Percentiles rank a stretch among this genome's conserved stretches.
These are phyloP conservation scores for Paralagenidium karlingii DNA, from an alignment of 352 stramenopile species.

Conservation along the genomic window DNA sequence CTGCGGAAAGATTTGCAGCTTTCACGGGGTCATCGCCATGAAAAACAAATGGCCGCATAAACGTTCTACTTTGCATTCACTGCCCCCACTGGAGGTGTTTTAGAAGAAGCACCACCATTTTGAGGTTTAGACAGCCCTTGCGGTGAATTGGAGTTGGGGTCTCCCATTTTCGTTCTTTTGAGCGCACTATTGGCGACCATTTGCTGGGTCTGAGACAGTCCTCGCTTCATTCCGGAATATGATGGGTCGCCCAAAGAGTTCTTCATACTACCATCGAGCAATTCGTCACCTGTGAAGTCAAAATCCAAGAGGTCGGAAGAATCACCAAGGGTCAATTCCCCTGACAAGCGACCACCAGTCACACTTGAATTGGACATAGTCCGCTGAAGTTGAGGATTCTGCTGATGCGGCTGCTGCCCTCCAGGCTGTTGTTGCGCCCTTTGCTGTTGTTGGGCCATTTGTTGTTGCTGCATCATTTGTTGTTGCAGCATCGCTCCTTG, in stretches of 20 bases:
- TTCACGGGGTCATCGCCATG: not conserved
- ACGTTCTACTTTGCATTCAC: slow-evolving; percentile 74
- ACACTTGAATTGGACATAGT: slow-evolving; percentile 19
- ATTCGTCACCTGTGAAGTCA: too few relatives aligned
- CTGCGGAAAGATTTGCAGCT: not conserved
- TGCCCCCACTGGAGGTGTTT: slow-evolving; percentile 79
- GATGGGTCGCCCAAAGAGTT: too few relatives aligned
- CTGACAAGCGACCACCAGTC: slow-evolving; percentile 15
- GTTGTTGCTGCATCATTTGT: slow-evolving; percentile 35
- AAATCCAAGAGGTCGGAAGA: slow-evolving; percentile 73
- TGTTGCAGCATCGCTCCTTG: slow-evolving; percentile 21
- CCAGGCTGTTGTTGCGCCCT: too few relatives aligned
- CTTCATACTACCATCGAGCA: too few relatives aligned
- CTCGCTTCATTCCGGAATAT: slow-evolving; percentile 52
- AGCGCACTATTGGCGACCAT: slow-evolving; percentile 67
- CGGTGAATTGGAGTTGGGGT: slow-evolving; percentile 11
- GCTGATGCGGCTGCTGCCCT: slow-evolving; percentile 1
- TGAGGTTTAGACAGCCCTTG: slow-evolving; percentile 27
- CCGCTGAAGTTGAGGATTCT: slow-evolving; percentile 6
- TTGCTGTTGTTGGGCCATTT: slow-evolving; percentile 7
- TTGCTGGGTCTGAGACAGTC: slow-evolving; percentile 65
- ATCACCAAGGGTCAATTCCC: too few relatives aligned
- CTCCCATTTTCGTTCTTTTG: slow-evolving; percentile 66
- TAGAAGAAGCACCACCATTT: slow-evolving; percentile 54
- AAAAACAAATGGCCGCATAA: not conserved